Conservation (phyloP, 192 early-diverging fungal genomes). For the Phlyctochytrium bullatum region DNA sequence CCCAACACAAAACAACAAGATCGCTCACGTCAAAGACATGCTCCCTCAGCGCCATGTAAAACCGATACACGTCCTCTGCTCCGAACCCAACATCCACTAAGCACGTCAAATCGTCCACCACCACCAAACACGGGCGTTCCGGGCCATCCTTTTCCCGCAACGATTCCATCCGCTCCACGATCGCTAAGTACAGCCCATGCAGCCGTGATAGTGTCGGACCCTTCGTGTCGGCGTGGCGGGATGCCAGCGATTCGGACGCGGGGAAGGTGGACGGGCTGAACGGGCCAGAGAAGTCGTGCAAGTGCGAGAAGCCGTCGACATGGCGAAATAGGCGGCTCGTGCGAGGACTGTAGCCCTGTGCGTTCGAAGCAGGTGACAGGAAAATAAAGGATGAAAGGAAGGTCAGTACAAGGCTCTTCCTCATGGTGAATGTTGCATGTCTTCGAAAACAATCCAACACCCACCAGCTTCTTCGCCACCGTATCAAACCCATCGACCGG, state of each 20-base stretch:
- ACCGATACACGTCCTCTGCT: constrained; percentile 9
- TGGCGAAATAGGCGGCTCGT: constrained; percentile 7
- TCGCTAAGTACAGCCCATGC: not conserved
- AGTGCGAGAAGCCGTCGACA: constrained; percentile 15
- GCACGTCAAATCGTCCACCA: constrained; percentile 24
- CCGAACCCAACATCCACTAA: constrained; percentile 16
- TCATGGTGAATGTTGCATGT: no score
- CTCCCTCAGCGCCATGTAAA: constrained; percentile 6
- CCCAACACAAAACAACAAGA: no score
- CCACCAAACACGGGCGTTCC: no score
- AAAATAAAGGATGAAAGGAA: constrained; percentile 6
- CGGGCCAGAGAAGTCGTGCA: not conserved
- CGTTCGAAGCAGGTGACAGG: constrained; percentile 13
- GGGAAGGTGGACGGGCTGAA: not conserved
- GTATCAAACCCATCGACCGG: constrained; percentile 10
- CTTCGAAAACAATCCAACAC: no score
- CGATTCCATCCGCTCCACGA: not conserved
- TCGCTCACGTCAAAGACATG: not conserved
- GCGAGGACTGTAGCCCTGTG: constrained; percentile 3
- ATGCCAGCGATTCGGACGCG: not conserved
- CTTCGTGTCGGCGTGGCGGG: not conserved
- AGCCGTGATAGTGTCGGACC: not conserved
- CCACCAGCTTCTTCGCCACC: constrained; percentile 34
- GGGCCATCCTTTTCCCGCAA: no score
- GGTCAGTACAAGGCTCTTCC: no score